Percentiles rank a stretch among this genome's conserved stretches.
Conservation (phyloP, 2,329 filamentous ascomycete genomes). For the Pseudopithomyces maydicus region DNA sequence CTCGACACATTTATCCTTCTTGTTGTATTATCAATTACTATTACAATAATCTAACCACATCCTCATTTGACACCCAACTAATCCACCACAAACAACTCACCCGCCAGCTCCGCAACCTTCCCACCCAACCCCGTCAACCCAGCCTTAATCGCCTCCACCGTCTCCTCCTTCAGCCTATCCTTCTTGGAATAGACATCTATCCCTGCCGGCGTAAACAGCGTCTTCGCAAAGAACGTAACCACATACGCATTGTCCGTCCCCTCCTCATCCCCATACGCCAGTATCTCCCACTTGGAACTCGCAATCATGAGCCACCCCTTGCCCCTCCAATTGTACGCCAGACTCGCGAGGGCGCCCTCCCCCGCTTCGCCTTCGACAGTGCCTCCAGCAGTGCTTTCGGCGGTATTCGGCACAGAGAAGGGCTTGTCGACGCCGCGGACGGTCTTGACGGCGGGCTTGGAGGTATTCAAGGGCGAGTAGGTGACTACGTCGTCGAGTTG, state of each 20-base stretch:
- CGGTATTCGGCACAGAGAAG: conserved; percentile 31
- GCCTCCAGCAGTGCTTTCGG: neutral
- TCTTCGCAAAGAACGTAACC: conserved; percentile 85
- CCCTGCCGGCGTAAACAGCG: conserved; percentile 80
- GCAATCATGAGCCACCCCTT: conserved; percentile 76
- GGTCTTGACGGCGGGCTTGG: conserved; percentile 59
- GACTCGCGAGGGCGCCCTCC: conserved; percentile 55
- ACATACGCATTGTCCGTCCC: conserved; percentile 64
- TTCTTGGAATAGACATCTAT: conserved; percentile 76
- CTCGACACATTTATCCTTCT: too few species aligned
- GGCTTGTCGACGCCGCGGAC: conserved; percentile 69
- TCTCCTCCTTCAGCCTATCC: conserved; percentile 60
- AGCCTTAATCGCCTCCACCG: conserved; percentile 61
- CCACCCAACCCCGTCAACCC: conserved; percentile 58
- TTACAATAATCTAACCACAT: too few species aligned
- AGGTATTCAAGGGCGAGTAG: conserved; percentile 61
- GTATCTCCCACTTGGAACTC: conserved; percentile 77
- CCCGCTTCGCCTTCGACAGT: too few species aligned
- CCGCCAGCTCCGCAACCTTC: conserved; percentile 59
- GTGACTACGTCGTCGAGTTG: conserved; percentile 73
- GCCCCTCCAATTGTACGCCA: conserved; percentile 69
- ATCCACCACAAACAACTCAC: conserved; percentile 54
- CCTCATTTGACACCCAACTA: too few species aligned
- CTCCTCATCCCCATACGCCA: conserved; percentile 71
- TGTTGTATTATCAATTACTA: too few species aligned